Conservation (phyloP, 345 rosid genomes). For the Carallia brachiata region DNA sequence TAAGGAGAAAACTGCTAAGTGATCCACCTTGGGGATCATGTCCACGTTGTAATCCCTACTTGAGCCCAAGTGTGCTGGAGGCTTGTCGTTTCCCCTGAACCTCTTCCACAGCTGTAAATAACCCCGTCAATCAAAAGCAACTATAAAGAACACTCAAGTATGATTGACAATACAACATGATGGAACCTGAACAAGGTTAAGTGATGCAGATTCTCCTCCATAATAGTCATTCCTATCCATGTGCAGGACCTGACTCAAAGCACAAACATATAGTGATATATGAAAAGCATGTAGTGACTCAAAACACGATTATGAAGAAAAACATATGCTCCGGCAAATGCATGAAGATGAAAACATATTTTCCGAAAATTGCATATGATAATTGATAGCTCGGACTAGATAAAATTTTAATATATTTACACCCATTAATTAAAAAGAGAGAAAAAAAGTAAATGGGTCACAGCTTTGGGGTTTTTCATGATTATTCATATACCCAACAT, state of each 20-base stretch:
- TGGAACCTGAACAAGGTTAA: conserved; percentile 86
- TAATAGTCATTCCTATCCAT: conserved; percentile 98
- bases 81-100: conserved; percentile 82
- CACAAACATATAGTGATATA: too few species aligned
- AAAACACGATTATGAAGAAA: too few species aligned
- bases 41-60: conserved; percentile 98
- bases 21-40: conserved; percentile 87
- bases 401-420: too few species aligned
- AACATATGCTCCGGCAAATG: too few species aligned
- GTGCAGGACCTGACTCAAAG: conserved; percentile 70
- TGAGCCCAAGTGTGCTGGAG: conserved; percentile 89
- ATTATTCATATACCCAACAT: too few species aligned
- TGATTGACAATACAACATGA: not conserved
- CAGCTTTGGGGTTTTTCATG: too few species aligned
- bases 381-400: too few species aligned
- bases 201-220: conserved; percentile 98
- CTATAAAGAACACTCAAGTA: conserved; percentile 1
- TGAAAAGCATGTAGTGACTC: too few species aligned
- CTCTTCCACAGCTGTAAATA: conserved; percentile 85
- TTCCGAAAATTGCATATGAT: too few species aligned
- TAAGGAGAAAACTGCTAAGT: conserved; percentile 1
- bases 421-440: too few species aligned
- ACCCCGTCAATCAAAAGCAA: conserved; percentile 5
- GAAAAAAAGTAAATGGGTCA: too few species aligned
- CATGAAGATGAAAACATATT: too few species aligned